These are phyloP conservation scores for Phyllosticta paracitricarpa DNA, from an alignment of 2,329 filamentous ascomycete species.

Conservation along the genomic window DNA sequence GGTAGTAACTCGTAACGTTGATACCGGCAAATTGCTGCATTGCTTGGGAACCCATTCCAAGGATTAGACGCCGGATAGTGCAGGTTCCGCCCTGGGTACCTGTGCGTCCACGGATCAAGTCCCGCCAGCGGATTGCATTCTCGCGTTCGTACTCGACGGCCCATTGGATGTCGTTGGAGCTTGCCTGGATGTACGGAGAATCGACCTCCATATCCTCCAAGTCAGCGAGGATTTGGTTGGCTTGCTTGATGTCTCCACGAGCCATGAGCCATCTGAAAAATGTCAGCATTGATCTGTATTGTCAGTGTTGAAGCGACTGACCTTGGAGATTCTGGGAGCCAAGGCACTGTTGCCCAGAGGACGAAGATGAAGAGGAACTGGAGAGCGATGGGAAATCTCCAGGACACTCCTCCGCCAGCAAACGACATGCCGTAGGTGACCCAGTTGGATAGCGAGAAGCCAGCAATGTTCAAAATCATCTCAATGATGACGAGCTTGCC, in stretches of 20 bases:
- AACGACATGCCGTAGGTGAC: constrained; percentile 44
- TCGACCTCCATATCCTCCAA: constrained; percentile 36
- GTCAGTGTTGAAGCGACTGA: neutral
- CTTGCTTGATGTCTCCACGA: constrained; percentile 35
- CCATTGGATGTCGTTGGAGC: constrained; percentile 38
- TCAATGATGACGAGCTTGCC: constrained; percentile 39
- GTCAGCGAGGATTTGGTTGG: constrained; percentile 39
- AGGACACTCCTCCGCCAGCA: constrained; percentile 30
- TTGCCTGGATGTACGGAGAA: constrained; percentile 36
- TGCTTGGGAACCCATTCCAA: constrained; percentile 45
- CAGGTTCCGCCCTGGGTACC: constrained; percentile 35
- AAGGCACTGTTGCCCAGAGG: constrained; percentile 35
- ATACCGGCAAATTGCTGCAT: constrained; percentile 39
- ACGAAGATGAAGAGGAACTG: constrained; percentile 42
- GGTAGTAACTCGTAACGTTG: constrained; percentile 38
- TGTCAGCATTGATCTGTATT: neutral
- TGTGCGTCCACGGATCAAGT: constrained; percentile 40
- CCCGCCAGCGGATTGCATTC: constrained; percentile 40
- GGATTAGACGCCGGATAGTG: constrained; percentile 40
- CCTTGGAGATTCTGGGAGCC: constrained; percentile 37
- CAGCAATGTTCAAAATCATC: constrained; percentile 42
- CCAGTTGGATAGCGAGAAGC: constrained; percentile 43
- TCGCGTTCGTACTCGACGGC: constrained; percentile 40
- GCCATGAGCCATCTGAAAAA: constrained; percentile 33
- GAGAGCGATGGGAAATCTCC: constrained; percentile 39